phyloP scores from a whole-genome alignment of 2,329 filamentous ascomycete genomes.

The Cytospora leucostoma region DNA sequence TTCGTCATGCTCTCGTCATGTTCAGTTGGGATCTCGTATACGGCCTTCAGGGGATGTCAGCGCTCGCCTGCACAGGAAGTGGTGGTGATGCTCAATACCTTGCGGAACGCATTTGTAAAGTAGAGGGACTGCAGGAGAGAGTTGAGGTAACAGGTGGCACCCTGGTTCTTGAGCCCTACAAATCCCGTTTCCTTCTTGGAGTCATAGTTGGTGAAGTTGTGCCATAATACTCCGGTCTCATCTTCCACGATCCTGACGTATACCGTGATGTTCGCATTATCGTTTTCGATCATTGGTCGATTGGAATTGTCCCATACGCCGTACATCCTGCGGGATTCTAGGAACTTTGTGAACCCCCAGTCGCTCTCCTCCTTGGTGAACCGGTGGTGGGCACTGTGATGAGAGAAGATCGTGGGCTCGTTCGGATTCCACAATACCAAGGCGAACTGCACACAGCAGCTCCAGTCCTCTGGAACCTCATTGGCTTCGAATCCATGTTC shows the following conservation, averaged over 20 bases:
- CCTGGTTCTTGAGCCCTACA: constrained; percentile 95
- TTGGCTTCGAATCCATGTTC: constrained; percentile 85
- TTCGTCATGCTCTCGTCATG: constrained; percentile 78
- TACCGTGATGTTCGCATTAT: constrained; percentile 76
- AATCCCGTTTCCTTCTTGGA: constrained; percentile 99
- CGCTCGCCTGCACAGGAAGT: constrained; percentile 22
- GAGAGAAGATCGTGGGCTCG: constrained; percentile 80
- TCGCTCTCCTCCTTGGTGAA: constrained; percentile 97
- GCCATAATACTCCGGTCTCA: constrained; percentile 86
- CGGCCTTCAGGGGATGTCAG: constrained; percentile 59
- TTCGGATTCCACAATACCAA: constrained; percentile 93
- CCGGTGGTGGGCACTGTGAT: constrained; percentile 86
- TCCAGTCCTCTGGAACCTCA: constrained; percentile 87
- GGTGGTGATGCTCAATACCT: constrained; percentile 53
- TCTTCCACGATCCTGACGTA: constrained; percentile 83
- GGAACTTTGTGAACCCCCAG: constrained; percentile 98
- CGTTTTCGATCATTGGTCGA: constrained; percentile 75
- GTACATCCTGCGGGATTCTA: constrained; percentile 85
- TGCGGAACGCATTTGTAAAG: constrained; percentile 90
- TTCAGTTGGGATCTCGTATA: constrained; percentile 95
- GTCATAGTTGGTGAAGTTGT: constrained; percentile 92
- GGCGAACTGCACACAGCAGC: constrained; percentile 93
- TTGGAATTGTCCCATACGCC: constrained; percentile 70
- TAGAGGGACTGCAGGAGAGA: constrained; percentile 82
- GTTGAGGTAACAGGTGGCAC: constrained; percentile 87